A percentile compares a stretch with the other conserved stretches of the same genome.
phyloP scores from a whole-genome alignment of 306 rosid species.

The Adenanthera pavonina region DNA sequence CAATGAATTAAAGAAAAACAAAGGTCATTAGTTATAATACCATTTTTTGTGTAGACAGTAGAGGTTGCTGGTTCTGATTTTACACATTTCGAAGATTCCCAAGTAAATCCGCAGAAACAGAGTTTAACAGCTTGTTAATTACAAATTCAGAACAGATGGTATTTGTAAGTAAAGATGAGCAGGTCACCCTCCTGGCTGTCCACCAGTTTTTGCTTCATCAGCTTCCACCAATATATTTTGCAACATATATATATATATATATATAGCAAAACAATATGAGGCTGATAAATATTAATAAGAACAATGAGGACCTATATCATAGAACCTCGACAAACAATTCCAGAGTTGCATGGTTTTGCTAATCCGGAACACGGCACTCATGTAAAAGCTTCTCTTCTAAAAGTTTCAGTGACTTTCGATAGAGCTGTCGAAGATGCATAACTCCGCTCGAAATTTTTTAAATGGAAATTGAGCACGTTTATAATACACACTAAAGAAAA shows the following conservation, averaged over 20 bases:
- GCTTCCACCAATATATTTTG: conserved; percentile 56
- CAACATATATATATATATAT: conserved; percentile 44
- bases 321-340: no score
- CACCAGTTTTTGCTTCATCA: conserved; percentile 35
- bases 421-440: no score
- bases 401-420: no score
- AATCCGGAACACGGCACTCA: no score
- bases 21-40: no score
- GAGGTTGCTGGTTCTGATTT: conserved; percentile 58
- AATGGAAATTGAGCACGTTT: no score
- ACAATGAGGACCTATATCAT: no score
- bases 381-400: no score
- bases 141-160: neutral
- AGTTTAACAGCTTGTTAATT: conserved; percentile 31
- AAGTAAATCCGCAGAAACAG: conserved; percentile 45
- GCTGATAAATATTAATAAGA: neutral
- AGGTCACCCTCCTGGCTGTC: conserved; percentile 61
- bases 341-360: no score
- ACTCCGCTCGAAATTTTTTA: no score
- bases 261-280: conserved; percentile 25
- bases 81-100: conserved; percentile 53
- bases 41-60: conserved; percentile 54
- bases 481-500: no score
- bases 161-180: neutral
- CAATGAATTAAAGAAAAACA: no score